Percentiles rank a stretch among this genome's conserved stretches.
phyloP scores from a whole-genome alignment of 768 basidiomycete species.

The Gelatoporia subvermispora region DNA sequence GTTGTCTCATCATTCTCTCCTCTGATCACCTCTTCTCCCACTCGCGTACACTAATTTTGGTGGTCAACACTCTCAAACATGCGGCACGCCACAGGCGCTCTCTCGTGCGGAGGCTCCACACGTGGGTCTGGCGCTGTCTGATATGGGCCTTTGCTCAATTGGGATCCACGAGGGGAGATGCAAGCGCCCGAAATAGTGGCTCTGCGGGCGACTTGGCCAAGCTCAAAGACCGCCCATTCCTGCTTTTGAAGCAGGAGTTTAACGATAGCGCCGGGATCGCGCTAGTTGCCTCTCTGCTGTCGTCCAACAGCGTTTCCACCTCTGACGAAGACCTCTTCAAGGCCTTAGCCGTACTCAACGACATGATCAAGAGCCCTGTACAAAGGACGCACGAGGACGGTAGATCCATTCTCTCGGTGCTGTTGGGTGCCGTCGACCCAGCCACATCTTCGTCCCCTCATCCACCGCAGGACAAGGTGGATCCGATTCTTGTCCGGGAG shows the following conservation, averaged over 20 bases:
- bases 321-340: constrained; percentile 24
- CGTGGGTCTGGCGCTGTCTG: constrained; percentile 48
- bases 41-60: constrained; percentile 31
- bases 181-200: background rate
- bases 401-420: constrained; percentile 31
- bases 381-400: constrained; percentile 23
- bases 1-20: constrained; percentile 44
- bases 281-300: constrained; percentile 37
- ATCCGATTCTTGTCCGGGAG: constrained; percentile 7
- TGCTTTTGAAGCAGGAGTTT: constrained; percentile 43
- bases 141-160: constrained; percentile 49
- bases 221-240: constrained; percentile 32
- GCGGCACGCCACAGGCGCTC: constrained; percentile 30
- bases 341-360: constrained; percentile 32
- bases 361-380: constrained; percentile 30
- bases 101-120: constrained; percentile 33
- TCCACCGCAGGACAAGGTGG: background rate
- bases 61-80: constrained; percentile 30
- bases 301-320: background rate
- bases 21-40: constrained; percentile 41
- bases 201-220: background rate
- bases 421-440: constrained; percentile 30
- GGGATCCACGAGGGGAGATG: constrained; percentile 15
- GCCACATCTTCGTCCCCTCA: constrained; percentile 1
- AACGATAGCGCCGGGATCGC: constrained; percentile 38